phyloP scores from a whole-genome alignment of 371 early-diverging fungal species.

The Haplosporangium sp. region DNA sequence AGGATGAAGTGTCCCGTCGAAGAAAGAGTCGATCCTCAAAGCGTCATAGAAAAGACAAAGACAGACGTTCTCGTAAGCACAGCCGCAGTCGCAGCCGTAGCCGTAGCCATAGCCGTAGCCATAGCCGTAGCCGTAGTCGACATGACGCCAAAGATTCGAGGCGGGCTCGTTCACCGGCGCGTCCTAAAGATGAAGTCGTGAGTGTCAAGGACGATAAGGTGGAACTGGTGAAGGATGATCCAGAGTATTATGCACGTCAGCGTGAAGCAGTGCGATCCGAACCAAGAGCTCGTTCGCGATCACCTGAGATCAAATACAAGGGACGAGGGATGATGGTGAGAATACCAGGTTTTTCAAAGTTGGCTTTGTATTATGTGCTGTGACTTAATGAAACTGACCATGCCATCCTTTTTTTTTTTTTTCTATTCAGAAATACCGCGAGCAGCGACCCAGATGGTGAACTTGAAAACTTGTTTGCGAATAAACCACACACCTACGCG shows the following conservation, averaged over 20 bases:
- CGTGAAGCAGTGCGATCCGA: neutral
- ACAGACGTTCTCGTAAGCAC: slow-evolving; percentile 13
- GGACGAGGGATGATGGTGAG: slow-evolving; percentile 57
- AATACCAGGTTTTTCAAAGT: neutral
- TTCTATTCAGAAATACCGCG: slow-evolving; percentile 41
- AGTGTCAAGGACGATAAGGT: too few relatives aligned
- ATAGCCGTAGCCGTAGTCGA: slow-evolving; percentile 1
- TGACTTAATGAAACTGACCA: too few relatives aligned
- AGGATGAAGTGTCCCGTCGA: slow-evolving; percentile 6
- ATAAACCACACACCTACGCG: too few relatives aligned
- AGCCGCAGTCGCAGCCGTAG: slow-evolving; percentile 9
- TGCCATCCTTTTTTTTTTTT: neutral
- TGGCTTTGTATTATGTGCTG: too few relatives aligned
- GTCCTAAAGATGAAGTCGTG: neutral
- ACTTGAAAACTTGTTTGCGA: neutral
- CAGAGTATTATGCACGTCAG: neutral
- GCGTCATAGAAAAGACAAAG: slow-evolving; percentile 4
- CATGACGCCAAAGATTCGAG: neutral
- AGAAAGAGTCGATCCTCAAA: slow-evolving; percentile 7
- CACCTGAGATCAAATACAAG: slow-evolving; percentile 56
- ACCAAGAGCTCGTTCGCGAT: slow-evolving; percentile 31
- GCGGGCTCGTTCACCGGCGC: slow-evolving; percentile 12
- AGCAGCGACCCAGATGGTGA: slow-evolving; percentile 30
- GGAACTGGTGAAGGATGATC: neutral
- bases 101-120: slow-evolving; percentile 7